These are phyloP conservation scores for Lyophyllum decastes DNA, from an alignment of 768 basidiomycete species.

Conservation along the genomic window DNA sequence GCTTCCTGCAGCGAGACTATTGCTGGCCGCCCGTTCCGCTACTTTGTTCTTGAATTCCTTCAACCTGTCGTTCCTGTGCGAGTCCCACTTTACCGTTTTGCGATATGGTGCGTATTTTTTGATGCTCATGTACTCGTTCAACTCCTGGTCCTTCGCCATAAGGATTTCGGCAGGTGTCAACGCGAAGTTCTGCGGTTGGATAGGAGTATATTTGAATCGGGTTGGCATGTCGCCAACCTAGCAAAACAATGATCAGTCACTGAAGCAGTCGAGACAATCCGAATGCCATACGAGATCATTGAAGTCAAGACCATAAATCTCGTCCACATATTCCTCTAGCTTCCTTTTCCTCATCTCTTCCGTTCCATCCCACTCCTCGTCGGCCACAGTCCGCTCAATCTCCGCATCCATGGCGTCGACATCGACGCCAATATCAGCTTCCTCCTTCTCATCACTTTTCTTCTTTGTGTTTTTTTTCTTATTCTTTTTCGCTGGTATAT, in stretches of 20 bases:
- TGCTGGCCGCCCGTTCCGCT: slow-evolving; percentile 35
- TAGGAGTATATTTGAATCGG: slow-evolving; percentile 88
- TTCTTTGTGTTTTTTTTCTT: slow-evolving; percentile 51
- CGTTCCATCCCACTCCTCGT: slow-evolving; percentile 83
- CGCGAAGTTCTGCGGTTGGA: slow-evolving; percentile 60
- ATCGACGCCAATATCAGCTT: slow-evolving; percentile 57
- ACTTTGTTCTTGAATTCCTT: slow-evolving; percentile 73
- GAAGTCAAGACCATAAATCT: slow-evolving; percentile 89
- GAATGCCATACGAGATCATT: slow-evolving; percentile 81
- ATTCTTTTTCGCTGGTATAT: slow-evolving; percentile 43
- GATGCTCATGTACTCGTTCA: slow-evolving; percentile 88
- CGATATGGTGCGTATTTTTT: slow-evolving; percentile 94
- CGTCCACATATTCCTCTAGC: slow-evolving; percentile 88
- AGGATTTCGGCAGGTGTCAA: slow-evolving; percentile 87
- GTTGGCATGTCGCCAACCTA: slow-evolving; percentile 90
- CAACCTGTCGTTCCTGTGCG: slow-evolving; percentile 61
- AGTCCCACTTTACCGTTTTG: slow-evolving; percentile 61
- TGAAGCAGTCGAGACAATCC: background rate
- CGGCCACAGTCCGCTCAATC: slow-evolving; percentile 39
- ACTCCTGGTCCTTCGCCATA: slow-evolving; percentile 87
- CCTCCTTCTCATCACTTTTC: slow-evolving; percentile 37
- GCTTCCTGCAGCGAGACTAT: slow-evolving; percentile 21
- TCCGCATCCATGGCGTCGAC: slow-evolving; percentile 56
- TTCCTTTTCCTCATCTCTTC: slow-evolving; percentile 87
- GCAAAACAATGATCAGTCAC: slow-evolving; percentile 4